Conservation (phyloP, 2,329 filamentous ascomycete species). For the Trichoderma sp. region DNA sequence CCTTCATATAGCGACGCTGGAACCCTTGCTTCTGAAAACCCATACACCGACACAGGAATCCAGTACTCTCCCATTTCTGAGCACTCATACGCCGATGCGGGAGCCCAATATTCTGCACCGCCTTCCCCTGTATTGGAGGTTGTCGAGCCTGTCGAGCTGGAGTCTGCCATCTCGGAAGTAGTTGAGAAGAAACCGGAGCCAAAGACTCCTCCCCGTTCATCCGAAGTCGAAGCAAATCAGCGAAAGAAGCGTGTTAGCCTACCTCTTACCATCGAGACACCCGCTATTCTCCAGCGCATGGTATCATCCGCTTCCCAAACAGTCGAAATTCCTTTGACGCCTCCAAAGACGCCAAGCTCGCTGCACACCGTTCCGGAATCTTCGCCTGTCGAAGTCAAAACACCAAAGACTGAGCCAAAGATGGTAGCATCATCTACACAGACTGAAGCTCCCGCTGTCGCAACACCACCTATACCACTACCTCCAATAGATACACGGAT, state of each 20-base stretch:
- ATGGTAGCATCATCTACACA: slow-evolving; percentile 64
- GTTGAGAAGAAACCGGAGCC: slow-evolving; percentile 44
- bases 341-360: slow-evolving; percentile 64
- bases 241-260: slow-evolving; percentile 65
- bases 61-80: slow-evolving; percentile 68
- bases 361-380: slow-evolving; percentile 46
- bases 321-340: slow-evolving; percentile 52
- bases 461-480: slow-evolving; percentile 37
- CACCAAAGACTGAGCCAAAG: slow-evolving; percentile 30
- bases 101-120: slow-evolving; percentile 81
- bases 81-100: slow-evolving; percentile 67
- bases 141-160: slow-evolving; percentile 45
- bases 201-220: slow-evolving; percentile 46
- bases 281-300: slow-evolving; percentile 51
- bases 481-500: slow-evolving; percentile 55
- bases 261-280: slow-evolving; percentile 52
- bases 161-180: slow-evolving; percentile 38
- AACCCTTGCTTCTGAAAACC: slow-evolving; percentile 65
- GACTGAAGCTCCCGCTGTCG: slow-evolving; percentile 45
- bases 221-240: slow-evolving; percentile 72
- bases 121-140: slow-evolving; percentile 63
- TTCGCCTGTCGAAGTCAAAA: slow-evolving; percentile 39
- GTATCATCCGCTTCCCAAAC: slow-evolving; percentile 51
- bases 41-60: slow-evolving; percentile 72
- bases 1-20: slow-evolving; percentile 71